Conservation (phyloP, 805 yeast species). For the Jamesozyma piceae region DNA sequence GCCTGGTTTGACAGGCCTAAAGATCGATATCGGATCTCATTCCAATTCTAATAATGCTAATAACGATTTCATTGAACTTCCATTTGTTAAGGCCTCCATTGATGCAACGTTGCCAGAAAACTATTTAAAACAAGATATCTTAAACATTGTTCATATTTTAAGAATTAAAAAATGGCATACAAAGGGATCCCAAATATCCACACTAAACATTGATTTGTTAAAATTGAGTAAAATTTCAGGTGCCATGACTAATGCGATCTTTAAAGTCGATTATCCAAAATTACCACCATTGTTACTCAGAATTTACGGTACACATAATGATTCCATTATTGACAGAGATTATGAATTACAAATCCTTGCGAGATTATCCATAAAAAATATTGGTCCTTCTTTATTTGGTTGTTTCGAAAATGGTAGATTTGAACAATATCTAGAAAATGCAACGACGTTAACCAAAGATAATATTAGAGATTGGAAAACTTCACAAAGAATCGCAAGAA, state of each 20-base stretch:
- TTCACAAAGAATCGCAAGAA: constrained; percentile 78
- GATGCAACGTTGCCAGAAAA: constrained; percentile 76
- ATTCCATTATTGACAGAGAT: constrained; percentile 75
- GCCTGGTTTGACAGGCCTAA: constrained; percentile 7
- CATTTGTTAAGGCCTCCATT: constrained; percentile 45
- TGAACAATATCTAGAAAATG: constrained; percentile 84
- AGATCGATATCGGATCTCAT: constrained; percentile 5
- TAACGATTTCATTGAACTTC: constrained; percentile 32
- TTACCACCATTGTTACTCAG: constrained; percentile 63
- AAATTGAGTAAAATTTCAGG: constrained; percentile 68
- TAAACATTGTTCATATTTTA: constrained; percentile 53
- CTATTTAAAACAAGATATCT: constrained; percentile 73
- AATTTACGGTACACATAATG: constrained; percentile 83
- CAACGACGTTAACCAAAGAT: constrained; percentile 61
- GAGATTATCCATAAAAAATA: constrained; percentile 63
- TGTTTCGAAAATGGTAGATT: constrained; percentile 88
- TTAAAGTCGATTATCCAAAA: constrained; percentile 55
- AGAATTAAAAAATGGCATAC: constrained; percentile 71
- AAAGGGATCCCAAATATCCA: constrained; percentile 29
- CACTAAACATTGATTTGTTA: constrained; percentile 36
- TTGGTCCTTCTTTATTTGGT: constrained; percentile 85
- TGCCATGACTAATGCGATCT: constrained; percentile 87
- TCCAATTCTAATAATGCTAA: constrained; percentile 5
- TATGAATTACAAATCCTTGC: constrained; percentile 64
- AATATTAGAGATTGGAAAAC: constrained; percentile 70